These are phyloP conservation scores for Termitomyces sp. DNA, from an alignment of 768 basidiomycete species.

Conservation along the genomic window DNA sequence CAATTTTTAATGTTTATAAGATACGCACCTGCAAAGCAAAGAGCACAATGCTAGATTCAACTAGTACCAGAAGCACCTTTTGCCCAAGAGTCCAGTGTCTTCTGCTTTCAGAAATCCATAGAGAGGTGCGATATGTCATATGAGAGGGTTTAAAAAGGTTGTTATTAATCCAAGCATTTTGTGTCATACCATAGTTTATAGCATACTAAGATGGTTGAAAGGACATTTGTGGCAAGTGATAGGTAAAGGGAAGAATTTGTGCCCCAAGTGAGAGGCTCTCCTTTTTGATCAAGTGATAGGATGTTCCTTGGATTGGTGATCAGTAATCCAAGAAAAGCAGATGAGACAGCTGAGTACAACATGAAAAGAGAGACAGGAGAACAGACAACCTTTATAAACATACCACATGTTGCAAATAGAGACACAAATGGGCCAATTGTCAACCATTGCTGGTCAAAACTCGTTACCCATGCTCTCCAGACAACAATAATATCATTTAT, in stretches of 20 bases:
- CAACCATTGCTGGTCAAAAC: too few relatives aligned
- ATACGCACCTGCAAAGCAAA: too few relatives aligned
- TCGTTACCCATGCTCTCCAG: too few relatives aligned
- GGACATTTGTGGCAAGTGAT: neutral
- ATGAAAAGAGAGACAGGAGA: neutral
- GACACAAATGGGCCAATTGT: too few relatives aligned
- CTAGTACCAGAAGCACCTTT: too few relatives aligned
- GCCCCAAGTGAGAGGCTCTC: neutral
- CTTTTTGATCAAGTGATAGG: too few relatives aligned
- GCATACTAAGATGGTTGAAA: neutral
- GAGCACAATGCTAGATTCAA: too few relatives aligned
- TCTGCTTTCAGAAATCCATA: too few relatives aligned
- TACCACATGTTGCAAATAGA: neutral
- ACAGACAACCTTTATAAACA: too few relatives aligned
- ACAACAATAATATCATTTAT: too few relatives aligned
- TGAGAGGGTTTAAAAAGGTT: neutral
- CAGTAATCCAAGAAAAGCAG: neutral
- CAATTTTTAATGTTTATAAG: neutral
- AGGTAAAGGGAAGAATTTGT: neutral
- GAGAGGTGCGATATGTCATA: neutral
- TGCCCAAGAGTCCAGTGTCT: too few relatives aligned
- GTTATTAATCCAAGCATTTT: neutral
- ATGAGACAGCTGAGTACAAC: neutral
- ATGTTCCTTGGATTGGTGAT: neutral
- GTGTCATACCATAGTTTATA: neutral